Percentiles rank a stretch among this genome's conserved stretches.
Evolutionary conservation across 345 rosid species (phyloP).

Genomic region (Euphorbia lathyris): DNA sequence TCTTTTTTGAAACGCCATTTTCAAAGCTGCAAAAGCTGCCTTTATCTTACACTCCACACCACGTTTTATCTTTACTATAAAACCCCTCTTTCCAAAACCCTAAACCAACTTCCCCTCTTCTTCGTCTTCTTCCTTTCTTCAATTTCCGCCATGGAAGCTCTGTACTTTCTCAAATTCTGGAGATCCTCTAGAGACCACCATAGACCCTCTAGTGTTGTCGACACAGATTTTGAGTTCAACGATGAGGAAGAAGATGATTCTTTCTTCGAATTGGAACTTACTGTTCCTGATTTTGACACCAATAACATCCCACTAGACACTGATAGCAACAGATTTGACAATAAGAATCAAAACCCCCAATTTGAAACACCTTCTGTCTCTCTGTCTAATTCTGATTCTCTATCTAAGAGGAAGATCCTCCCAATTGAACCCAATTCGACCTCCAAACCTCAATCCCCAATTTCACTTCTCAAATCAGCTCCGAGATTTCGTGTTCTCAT

Average conservation of each 20-base stretch:
- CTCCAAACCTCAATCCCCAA: conserved; percentile 61
- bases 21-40: conserved; percentile 34
- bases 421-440: conserved; percentile 44
- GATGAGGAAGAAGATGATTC: conserved; percentile 74
- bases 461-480: conserved; percentile 55
- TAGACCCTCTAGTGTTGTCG: conserved; percentile 17
- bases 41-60: conserved; percentile 11
- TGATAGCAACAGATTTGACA: conserved; percentile 21
- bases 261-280: conserved; percentile 77
- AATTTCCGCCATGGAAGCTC: conserved; percentile 54
- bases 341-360: conserved; percentile 14
- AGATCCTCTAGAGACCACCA: conserved; percentile 32
- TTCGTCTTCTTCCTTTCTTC: neutral
- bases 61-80: conserved; percentile 14
- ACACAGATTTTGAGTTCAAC: conserved; percentile 27
- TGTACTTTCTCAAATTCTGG: conserved; percentile 59
- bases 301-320: conserved; percentile 13
- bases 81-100: conserved; percentile 18
- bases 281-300: conserved; percentile 43
- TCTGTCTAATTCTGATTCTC: conserved; percentile 29
- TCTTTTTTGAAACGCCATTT: conserved; percentile 33
- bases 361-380: conserved; percentile 25
- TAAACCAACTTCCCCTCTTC: neutral
- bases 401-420: conserved; percentile 66
- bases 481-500: conserved; percentile 53